Conservation (phyloP, 2,329 filamentous ascomycete species). For the Stagonosporopsis rhizophila region DNA sequence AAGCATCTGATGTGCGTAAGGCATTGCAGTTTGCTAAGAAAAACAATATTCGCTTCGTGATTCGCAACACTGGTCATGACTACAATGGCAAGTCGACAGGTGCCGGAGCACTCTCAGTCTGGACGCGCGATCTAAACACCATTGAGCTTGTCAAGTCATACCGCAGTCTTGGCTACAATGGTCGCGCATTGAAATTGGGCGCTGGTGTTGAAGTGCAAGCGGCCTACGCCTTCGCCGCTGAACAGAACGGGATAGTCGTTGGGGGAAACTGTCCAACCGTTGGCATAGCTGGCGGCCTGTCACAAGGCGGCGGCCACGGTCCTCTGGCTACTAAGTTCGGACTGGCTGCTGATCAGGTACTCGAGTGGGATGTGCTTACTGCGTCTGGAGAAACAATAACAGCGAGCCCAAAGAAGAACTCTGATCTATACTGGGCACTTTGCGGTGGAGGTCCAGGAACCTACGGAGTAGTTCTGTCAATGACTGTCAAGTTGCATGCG, state of each 20-base stretch:
- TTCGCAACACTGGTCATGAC: too few species aligned
- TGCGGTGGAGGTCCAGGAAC: background rate
- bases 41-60: too few species aligned
- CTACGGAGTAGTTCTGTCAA: background rate
- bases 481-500: background rate
- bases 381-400: background rate
- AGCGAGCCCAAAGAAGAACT: background rate
- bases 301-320: background rate
- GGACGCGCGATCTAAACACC: too few species aligned
- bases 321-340: background rate
- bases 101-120: too few species aligned
- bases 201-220: too few species aligned
- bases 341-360: background rate
- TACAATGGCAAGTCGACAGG: too few species aligned
- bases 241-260: background rate
- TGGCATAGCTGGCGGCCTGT: background rate
- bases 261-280: background rate
- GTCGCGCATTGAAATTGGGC: too few species aligned
- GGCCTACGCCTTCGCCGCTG: too few species aligned
- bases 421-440: background rate
- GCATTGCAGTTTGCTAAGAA: too few species aligned
- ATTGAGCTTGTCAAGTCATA: too few species aligned
- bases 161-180: too few species aligned
- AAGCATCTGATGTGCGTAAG: too few species aligned
- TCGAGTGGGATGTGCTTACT: background rate